A percentile compares a stretch with the other conserved stretches of the same genome.
phyloP scores from a whole-genome alignment of 2,329 filamentous ascomycete species.

The Aspergillus flavus region DNA sequence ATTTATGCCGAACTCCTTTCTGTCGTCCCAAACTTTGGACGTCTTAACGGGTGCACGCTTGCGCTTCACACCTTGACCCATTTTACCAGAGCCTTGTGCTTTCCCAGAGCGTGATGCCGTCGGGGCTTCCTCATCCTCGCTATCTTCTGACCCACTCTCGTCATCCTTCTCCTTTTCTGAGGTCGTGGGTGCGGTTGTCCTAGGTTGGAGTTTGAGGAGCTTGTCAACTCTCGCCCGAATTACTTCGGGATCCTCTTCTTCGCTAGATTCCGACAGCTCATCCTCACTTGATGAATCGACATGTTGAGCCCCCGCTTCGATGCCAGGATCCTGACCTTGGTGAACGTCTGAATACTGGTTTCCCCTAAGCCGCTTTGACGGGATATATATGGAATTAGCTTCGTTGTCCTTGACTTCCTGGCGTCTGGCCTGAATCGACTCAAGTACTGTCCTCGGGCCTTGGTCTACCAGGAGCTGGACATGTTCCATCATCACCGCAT shows the following conservation, averaged over 20 bases:
- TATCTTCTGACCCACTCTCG: conserved; percentile 5
- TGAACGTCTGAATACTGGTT: conserved; percentile 27
- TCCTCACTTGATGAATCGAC: conserved; percentile 22
- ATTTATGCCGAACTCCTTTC: conserved; percentile 28
- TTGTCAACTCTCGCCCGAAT: conserved; percentile 21
- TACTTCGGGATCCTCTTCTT: conserved; percentile 12
- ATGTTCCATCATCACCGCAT: conserved; percentile 45
- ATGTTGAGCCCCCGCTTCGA: conserved; percentile 8
- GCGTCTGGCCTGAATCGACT: conserved; percentile 29
- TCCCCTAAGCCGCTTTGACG: conserved; percentile 36
- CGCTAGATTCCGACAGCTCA: conserved; percentile 16
- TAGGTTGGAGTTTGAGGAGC: conserved; percentile 12
- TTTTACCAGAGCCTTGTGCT: neutral
- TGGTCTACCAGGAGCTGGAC: conserved; percentile 37
- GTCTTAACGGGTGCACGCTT: conserved; percentile 11
- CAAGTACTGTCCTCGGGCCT: conserved; percentile 37
- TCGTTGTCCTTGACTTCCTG: conserved; percentile 38
- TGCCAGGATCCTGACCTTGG: neutral
- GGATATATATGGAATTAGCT: conserved; percentile 41
- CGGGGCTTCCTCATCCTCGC: conserved; percentile 11
- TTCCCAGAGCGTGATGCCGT: neutral
- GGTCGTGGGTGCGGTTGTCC: neutral
- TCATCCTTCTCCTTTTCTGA: neutral
- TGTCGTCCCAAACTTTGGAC: conserved; percentile 19
- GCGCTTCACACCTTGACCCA: neutral